Evolutionary conservation across 306 rosid genomes (phyloP), one percentile per base, ranked within the genome.

Genomic region (Begonia masoniana): DNA sequence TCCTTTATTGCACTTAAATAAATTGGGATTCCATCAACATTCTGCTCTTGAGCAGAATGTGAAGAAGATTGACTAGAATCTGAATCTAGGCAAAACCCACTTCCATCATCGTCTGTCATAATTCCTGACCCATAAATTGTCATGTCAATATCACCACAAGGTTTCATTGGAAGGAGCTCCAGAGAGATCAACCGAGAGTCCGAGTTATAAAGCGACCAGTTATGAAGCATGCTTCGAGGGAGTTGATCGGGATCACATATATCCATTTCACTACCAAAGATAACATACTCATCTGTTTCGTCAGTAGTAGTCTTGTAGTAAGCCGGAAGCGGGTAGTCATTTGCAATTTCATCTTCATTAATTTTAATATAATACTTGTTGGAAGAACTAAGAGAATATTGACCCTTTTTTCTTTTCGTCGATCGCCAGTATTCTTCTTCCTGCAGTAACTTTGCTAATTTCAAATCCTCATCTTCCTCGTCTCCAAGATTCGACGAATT

Each of bases 141-240:
- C 61, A 86, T 94, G 73, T 91, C 99, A 58, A 86, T 91, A 54
- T 91, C 94, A 57, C 85, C 66, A 60, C 99, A 91, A 45, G 99
- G 72, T 71, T 80, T 83, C 99, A 91, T 91, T 2, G 99, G 99
- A 64, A 91, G 99, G 66, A 91, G 94, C 67, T 91, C 96, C 80
- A 91, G 59, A 3, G 99, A 81, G 76, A 83, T 77, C 71, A 91
- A 70, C 61, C 99, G 85, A 13, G 78, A 75, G 65, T 91, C 96
- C 42, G 88, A 81, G 54, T 91, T 86, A 65, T 91, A 91, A 12
- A 91, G 81, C 43, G 93, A 76, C 96, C 96, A 91, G 45, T 86
- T 75, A 35, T 86, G 84, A 65, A 91, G 86, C 93, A 83, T 83
- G 75, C 78, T 87, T 57, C 71, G 71, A 46, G 96, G 94, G 55